Base-by-base conservation (phyloP, 352 stramenopile genomes). In the Phytopythium ostracodes region DNA sequence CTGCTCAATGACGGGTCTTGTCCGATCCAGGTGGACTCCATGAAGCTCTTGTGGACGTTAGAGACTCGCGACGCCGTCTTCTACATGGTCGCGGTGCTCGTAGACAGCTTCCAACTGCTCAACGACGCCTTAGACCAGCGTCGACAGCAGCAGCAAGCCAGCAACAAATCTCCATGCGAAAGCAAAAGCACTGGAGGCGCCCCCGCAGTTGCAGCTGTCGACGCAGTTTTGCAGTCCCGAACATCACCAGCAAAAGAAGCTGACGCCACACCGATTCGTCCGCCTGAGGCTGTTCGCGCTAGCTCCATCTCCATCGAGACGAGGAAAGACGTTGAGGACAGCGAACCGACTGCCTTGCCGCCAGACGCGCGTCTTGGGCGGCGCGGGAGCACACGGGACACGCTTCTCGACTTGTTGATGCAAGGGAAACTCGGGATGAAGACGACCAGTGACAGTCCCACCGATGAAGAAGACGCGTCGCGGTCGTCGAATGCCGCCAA, bases 11-110 rank as follows among this genome's bases (percentile, higher is more conserved):
- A 90, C 53, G 83, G 81, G 0, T 90, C 81, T 0, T 77, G 79
- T 38, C 85, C 85, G 1, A 92, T 94, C 33, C 85, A 94, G 75
- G 72, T 94, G 1, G 83, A 94, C 47, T 82, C 84, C 0, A 90
- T 92, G 79, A 88, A 87, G 54, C 62, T 94, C 2, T 57, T 92
- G 9, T 94, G 86, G 86, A 92, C 83, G 2, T 65, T 94, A 43
- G 77, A 89, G 59, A 89, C 83, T 18, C 76, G 86, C 31, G 84
- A 94, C 57, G 75, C 69, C 11, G 68, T 85, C 0, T 91, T 91
- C 52, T 83, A 92, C 57, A 89, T 90, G 69, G 73, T 87, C 12
- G 70, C 77, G 0, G 77, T 87, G 1, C 75, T 72, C 0, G 46
- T 84, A 2, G 79, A 89, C 33, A 89, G 72, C 50, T 24, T 91